phyloP scores from a whole-genome alignment of 108 stramenopile species.

The Stephanodiscus triporus region DNA sequence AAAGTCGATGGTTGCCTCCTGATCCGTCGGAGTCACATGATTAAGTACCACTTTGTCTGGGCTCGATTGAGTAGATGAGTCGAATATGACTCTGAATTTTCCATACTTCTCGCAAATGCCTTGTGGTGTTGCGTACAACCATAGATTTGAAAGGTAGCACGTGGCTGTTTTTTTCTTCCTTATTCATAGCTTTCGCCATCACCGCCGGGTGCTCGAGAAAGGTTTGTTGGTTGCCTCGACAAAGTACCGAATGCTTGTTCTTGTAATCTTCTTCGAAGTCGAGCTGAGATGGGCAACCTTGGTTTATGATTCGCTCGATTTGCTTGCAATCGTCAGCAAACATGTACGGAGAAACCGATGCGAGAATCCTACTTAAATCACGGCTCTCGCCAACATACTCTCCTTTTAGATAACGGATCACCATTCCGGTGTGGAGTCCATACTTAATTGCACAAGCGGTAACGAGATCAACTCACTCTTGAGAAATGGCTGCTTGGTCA shows the following conservation, averaged over 20 bases:
- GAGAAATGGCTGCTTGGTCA: background rate
- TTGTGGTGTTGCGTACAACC: conserved; percentile 2
- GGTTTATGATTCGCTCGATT: background rate
- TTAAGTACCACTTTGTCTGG: background rate
- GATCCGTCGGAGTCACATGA: conserved; percentile 6
- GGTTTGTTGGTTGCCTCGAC: conserved; percentile 12
- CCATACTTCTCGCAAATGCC: conserved; percentile 2
- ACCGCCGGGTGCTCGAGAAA: too few species aligned
- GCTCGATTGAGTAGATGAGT: background rate
- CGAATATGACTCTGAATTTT: background rate
- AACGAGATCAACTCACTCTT: background rate
- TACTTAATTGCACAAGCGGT: background rate
- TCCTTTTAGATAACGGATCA: too few species aligned
- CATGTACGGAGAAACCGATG: background rate
- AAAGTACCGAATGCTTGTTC: background rate
- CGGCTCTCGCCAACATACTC: conserved; percentile 5
- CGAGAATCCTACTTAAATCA: background rate
- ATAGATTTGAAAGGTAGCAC: background rate
- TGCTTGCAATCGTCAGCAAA: too few species aligned
- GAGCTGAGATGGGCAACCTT: background rate
- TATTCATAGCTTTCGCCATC: conserved; percentile 7
- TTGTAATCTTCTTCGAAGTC: background rate
- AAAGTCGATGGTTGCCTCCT: background rate
- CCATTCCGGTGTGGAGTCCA: too few species aligned
- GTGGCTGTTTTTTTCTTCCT: conserved; percentile 23